Evolutionary conservation across 1,284 basidiomycete genomes (phyloP), one percentile per base, ranked within the genome.

Genomic region (Sporisorium scitamineum): DNA sequence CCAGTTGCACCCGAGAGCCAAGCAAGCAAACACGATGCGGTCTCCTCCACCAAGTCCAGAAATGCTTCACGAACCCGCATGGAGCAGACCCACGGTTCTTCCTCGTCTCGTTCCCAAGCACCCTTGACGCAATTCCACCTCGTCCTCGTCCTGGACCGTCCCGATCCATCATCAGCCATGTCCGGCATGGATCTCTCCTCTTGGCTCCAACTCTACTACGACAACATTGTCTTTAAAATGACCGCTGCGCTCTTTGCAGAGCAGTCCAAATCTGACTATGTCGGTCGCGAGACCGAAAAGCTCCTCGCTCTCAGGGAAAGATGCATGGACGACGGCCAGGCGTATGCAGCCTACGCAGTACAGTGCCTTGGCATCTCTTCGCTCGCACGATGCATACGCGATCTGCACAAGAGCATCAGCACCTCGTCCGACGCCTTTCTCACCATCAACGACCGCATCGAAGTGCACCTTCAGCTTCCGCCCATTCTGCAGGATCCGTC

Each of bases 211-310:
- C 62, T 84, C 31, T 84, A 74, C 41, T 84, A 85, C 68, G 80
- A 82, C 62, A 80, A 82, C 50, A 75, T 85, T 20, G 70, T 80
- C 31, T 85, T 84, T 75, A 85, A 85, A 56, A 76, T 84, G 70
- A 84, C 84, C 1, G 79, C 83, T 8, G 80, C 82, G 18, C 79
- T 85, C 22, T 84, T 77, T 42, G 76, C 76, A 22, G 82, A 85
- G 52, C 80, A 85, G 66, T 48, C 54, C 13, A 66, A 75, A 3
- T 58, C 67, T 3, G 56, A 71, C 41, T 84, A 83, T 22, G 74
- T 85, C 18, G 62, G 72, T 6, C 59, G 63, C 27, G 79, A 85
- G 56, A 72, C 76, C 1, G 70, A 78, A 32, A 66, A 55, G 54
- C 73, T 85, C 2, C 52, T 79, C 5, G 60, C 70, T 7, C 54